Evolutionary conservation across 176 grass and related monocot species (phyloP), one percentile per base, ranked within the genome.

Genomic region (Areca catechu): DNA sequence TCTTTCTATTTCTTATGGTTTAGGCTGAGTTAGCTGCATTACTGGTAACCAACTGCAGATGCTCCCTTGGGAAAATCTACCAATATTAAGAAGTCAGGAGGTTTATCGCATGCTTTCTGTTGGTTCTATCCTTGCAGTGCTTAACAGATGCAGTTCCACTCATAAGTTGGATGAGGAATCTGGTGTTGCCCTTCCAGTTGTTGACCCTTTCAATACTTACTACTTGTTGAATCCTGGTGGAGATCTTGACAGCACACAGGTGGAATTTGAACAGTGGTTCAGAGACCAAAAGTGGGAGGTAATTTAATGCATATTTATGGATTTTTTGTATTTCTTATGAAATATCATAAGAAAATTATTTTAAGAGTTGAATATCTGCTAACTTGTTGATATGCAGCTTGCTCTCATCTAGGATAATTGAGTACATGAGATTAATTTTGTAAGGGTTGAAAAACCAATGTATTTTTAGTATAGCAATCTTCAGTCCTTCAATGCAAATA

Each of bases 11-110:
- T 43, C 34, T 43, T 43, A 43, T 43, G 34, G 34, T 43, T 43
- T 43, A 43, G 10, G 12, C 34, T 43, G 9, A 43, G 34, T 12
- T 20, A 61, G 22, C 2, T 47, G 16, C 27, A 3, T 65, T 24
- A 72, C 64, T 91, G 50, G 54, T 75, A 1, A 43, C 34, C 49
- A 54, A 65, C 28, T 74, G 79, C 79, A 95, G 90, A 95, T 95
- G 90, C 83, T 95, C 65, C 90, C 90, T 19, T 95, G 85, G 90
- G 90, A 95, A 22, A 95, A 79, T 62, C 52, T 95, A 66, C 90
- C 90, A 71, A 66, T 60, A 15, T 47, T 89, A 59, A 89, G 82
- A 63, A 80, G 62, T 85, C 85, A 95, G 72, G 90, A 95, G 67
- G 76, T 86, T 53, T 89, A 95, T 65, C 85, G 85, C 28, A 95